These are phyloP conservation scores for Fusarium penzigii DNA, from an alignment of 2,329 filamentous ascomycete genomes.

Conservation along the genomic window DNA sequence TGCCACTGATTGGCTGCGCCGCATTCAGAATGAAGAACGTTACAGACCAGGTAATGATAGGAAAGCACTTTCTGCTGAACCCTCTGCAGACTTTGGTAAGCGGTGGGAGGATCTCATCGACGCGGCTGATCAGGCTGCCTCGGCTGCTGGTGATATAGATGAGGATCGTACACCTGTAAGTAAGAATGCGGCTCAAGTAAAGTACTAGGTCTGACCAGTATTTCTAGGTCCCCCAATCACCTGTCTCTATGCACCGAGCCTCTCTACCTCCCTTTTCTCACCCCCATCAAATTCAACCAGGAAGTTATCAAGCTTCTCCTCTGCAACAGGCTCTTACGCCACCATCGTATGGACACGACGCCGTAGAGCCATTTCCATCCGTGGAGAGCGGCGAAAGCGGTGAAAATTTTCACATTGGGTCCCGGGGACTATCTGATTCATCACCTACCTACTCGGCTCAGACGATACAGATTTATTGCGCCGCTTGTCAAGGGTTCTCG, in stretches of 20 bases:
- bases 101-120: conserved; percentile 97
- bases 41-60: conserved; percentile 69
- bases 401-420: conserved; percentile 71
- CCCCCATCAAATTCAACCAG: conserved; percentile 61
- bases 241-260: conserved; percentile 62
- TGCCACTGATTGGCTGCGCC: conserved; percentile 65
- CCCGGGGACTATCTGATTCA: conserved; percentile 65
- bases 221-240: conserved; percentile 62
- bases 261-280: conserved; percentile 61
- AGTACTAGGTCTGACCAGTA: conserved; percentile 23
- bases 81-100: conserved; percentile 78
- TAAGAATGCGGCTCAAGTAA: background rate
- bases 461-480: conserved; percentile 87
- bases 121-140: conserved; percentile 72
- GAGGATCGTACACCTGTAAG: conserved; percentile 84
- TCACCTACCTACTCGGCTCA: conserved; percentile 74
- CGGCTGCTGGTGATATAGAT: conserved; percentile 86
- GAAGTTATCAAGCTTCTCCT: conserved; percentile 83
- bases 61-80: conserved; percentile 86
- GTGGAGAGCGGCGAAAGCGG: conserved; percentile 78
- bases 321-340: conserved; percentile 89
- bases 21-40: conserved; percentile 62
- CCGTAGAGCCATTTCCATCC: conserved; percentile 80
- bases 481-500: conserved; percentile 78
- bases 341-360: conserved; percentile 67